Base-by-base conservation (phyloP, 768 basidiomycete genomes). In the Kockovaella imperatae region DNA sequence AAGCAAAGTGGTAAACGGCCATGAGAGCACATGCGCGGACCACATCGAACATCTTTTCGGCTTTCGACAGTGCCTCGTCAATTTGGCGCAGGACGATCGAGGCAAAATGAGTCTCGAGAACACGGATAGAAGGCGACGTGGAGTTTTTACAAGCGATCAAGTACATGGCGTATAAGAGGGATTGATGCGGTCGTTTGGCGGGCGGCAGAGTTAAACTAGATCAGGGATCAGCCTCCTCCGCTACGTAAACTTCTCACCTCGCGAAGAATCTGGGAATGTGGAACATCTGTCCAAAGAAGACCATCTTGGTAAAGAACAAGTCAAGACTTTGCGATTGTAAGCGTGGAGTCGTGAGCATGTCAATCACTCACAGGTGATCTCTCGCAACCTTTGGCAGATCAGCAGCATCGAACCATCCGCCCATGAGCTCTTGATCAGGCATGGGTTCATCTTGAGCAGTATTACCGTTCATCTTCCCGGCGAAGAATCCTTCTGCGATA, bases 371-470 rank as follows among this genome's bases (percentile, higher is more conserved):
- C 62, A 67, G 28, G 40, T 67, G 64, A 49, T 67, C 62, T 24
- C 64, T 46, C 3, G 64, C 64, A 18, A 62, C 54, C 25, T 56
- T 55, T 0, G 64, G 64, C 28, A 66, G 46, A 51, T 66, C 64
- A 11, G 56, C 50, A 13, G 60, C 64, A 41, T 66, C 64, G 34
- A 62, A 66, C 64, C 64, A 66, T 3, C 64, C 64, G 21, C 64
- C 64, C 0, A 66, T 58, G 29, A 66, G n/a, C 5, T 42, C 42
- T 25, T 47, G 42, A 0, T 49, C 49, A 2, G 53, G 49, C 34
- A 54, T 18, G 3, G 18, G 7, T 4, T 49, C 43, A 32, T 49
- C 56, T 4, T 30, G n/a, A n/a, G n/a, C n/a, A n/a, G n/a, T n/a
- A n/a, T n/a, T n/a, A n/a, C n/a, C n/a, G n/a, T n/a, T n/a, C n/a